Evolutionary conservation across 345 rosid genomes (phyloP).

Genomic region (Alliaria petiolata): DNA sequence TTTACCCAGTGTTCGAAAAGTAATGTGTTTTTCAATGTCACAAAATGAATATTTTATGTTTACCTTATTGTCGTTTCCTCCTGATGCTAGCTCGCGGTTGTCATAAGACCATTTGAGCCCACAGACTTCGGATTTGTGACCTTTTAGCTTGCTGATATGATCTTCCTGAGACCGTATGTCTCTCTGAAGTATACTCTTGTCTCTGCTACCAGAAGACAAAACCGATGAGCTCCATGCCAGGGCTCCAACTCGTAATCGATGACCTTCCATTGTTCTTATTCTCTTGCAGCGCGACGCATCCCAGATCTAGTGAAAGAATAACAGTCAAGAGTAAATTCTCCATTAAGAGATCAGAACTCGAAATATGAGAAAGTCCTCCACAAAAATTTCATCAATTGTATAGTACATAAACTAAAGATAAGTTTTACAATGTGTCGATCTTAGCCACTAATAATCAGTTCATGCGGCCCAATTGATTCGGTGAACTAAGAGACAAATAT

Average conservation of each 20-base stretch:
- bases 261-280: slow-evolving; percentile 96
- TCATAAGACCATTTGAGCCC: slow-evolving; percentile 98
- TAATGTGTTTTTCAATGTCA: background rate
- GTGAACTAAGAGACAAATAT: no score
- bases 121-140: slow-evolving; percentile 99
- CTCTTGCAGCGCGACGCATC: slow-evolving; percentile 79
- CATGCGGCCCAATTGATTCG: background rate
- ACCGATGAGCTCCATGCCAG: slow-evolving; percentile 88
- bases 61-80: slow-evolving; percentile 97
- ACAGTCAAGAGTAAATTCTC: no score
- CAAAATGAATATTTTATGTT: slow-evolving; percentile 13
- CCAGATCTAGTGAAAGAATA: slow-evolving; percentile 59
- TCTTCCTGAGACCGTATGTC: slow-evolving; percentile 81
- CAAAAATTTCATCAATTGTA: background rate
- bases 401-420: background rate
- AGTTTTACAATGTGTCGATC: background rate
- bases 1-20: background rate
- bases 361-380: no score
- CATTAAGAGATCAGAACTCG: no score
- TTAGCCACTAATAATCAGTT: no score
- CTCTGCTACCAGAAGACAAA: slow-evolving; percentile 95
- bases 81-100: slow-evolving; percentile 96
- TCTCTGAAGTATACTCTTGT: slow-evolving; percentile 87
- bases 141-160: slow-evolving; percentile 78
- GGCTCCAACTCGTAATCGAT: slow-evolving; percentile 88